Evolutionary conservation across 2,329 filamentous ascomycete genomes (phyloP).

Genomic region (Fusarium burgessii): DNA sequence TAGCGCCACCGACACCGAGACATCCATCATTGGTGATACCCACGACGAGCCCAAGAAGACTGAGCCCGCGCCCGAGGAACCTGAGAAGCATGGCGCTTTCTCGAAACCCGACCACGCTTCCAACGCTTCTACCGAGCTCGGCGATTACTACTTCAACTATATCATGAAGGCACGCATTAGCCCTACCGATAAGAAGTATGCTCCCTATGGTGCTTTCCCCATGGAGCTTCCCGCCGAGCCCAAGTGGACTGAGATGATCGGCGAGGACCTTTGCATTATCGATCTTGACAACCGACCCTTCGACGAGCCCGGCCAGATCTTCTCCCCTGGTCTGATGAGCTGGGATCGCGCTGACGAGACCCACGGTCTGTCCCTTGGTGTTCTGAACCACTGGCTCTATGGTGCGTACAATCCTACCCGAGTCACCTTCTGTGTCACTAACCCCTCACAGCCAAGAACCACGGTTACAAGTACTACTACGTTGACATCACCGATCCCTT

Average conservation of each 20-base stretch:
- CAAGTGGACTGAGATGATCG: constrained; percentile 51
- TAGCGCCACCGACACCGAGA: constrained; percentile 41
- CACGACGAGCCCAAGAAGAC: constrained; percentile 16
- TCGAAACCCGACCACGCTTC: constrained; percentile 27
- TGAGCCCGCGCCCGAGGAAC: constrained; percentile 10
- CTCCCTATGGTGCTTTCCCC: constrained; percentile 50
- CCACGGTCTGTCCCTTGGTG: constrained; percentile 55
- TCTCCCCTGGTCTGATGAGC: constrained; percentile 50
- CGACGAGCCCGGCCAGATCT: constrained; percentile 52
- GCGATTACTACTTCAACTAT: constrained; percentile 50
- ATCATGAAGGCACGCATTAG: constrained; percentile 47
- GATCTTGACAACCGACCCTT: constrained; percentile 59
- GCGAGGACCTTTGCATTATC: constrained; percentile 58
- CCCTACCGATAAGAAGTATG: constrained; percentile 46
- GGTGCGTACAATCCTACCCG: constrained; percentile 40
- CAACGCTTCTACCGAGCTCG: constrained; percentile 44
- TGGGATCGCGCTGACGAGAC: constrained; percentile 52
- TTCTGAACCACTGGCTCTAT: constrained; percentile 60
- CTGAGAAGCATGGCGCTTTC: constrained; percentile 21
- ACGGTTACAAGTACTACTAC: constrained; percentile 62
- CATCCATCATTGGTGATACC: constrained; percentile 25
- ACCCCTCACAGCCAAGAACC: constrained; percentile 54
- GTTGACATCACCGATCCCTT: constrained; percentile 53
- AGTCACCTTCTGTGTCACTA: constrained; percentile 23
- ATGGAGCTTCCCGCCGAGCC: constrained; percentile 47